Percentiles rank a stretch among this genome's conserved stretches.
phyloP scores from a whole-genome alignment of 2,329 filamentous ascomycete species.

The Stagonosporopsis tanaceti region DNA sequence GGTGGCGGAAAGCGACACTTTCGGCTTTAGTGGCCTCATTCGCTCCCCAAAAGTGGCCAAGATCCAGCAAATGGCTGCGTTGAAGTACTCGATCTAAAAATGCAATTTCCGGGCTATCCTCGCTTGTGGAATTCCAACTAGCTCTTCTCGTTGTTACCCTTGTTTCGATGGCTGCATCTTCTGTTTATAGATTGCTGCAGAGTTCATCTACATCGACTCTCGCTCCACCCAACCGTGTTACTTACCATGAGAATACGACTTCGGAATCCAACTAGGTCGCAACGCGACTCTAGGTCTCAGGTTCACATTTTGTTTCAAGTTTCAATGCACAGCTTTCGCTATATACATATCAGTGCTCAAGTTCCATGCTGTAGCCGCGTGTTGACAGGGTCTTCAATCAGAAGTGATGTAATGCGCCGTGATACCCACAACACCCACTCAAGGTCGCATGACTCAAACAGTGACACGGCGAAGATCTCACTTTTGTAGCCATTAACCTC shows the following conservation, averaged over 20 bases:
- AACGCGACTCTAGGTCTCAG: background rate
- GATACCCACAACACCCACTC: too few relatives aligned
- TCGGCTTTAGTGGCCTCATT: conserved; percentile 20
- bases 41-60: conserved; percentile 1
- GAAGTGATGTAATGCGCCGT: too few relatives aligned
- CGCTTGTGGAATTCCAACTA: background rate
- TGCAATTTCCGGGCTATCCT: background rate
- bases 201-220: background rate
- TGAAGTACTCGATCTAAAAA: background rate
- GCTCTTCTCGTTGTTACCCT: background rate
- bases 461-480: too few relatives aligned
- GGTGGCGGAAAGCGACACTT: conserved; percentile 12
- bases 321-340: background rate
- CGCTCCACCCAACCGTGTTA: background rate
- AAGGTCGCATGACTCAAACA: too few relatives aligned
- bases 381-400: too few relatives aligned
- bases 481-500: too few relatives aligned
- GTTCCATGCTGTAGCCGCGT: too few relatives aligned
- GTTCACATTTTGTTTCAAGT: background rate
- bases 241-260: background rate
- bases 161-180: background rate
- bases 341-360: too few relatives aligned
- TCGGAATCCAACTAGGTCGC: background rate
- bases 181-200: background rate
- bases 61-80: background rate